Evolutionary conservation across 768 basidiomycete species (phyloP), one percentile per base, ranked within the genome.

Genomic region (Mycena metata): DNA sequence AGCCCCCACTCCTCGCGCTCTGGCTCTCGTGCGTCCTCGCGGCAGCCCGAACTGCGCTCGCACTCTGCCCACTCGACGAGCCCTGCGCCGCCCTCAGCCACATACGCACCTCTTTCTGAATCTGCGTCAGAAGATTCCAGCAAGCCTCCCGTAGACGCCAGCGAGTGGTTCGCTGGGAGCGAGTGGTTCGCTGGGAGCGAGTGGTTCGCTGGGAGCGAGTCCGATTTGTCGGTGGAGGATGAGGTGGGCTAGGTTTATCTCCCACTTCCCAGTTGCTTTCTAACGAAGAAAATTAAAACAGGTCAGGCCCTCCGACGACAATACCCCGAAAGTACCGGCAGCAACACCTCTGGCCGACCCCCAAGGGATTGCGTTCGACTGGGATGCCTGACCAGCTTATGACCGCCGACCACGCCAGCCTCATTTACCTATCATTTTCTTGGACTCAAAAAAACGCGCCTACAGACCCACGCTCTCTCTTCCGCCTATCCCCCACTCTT

Each of bases 141-240:
- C 19, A 33, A 36, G 16, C 21, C 39, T 15, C 49, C 39, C 39
- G 39, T 19, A 16, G 39, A 57, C 9, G 46, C 33, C 13, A 67
- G 60, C 52, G 66, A 62, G 35, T 67, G 66, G 66, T 62, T 67
- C 51, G 60, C 15, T n/a, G n/a, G n/a, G n/a, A 67, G 60, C 52
- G 66, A 61, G 35, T 67, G 66, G 66, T 61, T 67, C 51, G 60
- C 15, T n/a, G n/a, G n/a, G n/a, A 67, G 60, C 52, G 66, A 61
- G 35, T 67, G 66, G 66, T 61, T 67, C 51, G 60, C 15, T 11
- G 60, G 55, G 50, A 64, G 63, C 63, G 54, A 21, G 5, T 47
- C 50, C 15, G 66, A 60, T 42, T 47, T 46, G 30, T 60, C 58
- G 23, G 56, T 41, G 11, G 66, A 67, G 16, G 66, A 67, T 10